These are phyloP conservation scores for Solanum ahanhuiri DNA, from an alignment of 257 asterid species.

Conservation along the genomic window DNA sequence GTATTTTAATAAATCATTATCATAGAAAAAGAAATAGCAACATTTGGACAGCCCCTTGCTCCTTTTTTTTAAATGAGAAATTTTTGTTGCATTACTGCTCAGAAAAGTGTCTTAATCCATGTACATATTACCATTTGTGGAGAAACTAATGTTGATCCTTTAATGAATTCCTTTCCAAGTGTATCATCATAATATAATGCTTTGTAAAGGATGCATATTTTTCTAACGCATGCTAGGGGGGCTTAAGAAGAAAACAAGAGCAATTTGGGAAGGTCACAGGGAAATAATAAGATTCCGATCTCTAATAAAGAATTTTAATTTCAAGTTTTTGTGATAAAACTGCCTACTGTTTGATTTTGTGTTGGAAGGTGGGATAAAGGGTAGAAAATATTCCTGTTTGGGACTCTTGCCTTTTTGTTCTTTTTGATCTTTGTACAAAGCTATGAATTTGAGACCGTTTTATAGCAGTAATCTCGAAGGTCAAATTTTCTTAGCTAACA, in stretches of 20 bases:
- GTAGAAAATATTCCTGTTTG: background rate
- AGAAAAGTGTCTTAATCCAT: background rate
- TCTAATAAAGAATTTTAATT: background rate
- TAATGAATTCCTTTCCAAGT: background rate
- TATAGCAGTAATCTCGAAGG: background rate
- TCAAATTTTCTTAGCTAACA: background rate
- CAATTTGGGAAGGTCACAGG: background rate
- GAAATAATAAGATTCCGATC: background rate
- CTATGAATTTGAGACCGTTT: background rate
- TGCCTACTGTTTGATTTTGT: background rate
- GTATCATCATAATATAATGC: background rate
- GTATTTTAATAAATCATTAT: background rate
- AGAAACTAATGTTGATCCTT: background rate
- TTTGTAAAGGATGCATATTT: background rate
- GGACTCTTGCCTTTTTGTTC: background rate
- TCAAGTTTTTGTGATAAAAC: background rate
- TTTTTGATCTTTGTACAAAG: background rate
- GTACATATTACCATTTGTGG: background rate
- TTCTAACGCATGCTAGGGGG: background rate
- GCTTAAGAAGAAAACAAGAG: background rate
- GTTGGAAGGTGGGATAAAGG: background rate
- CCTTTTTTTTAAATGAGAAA: background rate
- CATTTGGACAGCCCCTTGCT: background rate
- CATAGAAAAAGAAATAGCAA: background rate
- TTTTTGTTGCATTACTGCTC: background rate